Conservation (phyloP, 306 rosid species). For the Sicyos edulis region DNA sequence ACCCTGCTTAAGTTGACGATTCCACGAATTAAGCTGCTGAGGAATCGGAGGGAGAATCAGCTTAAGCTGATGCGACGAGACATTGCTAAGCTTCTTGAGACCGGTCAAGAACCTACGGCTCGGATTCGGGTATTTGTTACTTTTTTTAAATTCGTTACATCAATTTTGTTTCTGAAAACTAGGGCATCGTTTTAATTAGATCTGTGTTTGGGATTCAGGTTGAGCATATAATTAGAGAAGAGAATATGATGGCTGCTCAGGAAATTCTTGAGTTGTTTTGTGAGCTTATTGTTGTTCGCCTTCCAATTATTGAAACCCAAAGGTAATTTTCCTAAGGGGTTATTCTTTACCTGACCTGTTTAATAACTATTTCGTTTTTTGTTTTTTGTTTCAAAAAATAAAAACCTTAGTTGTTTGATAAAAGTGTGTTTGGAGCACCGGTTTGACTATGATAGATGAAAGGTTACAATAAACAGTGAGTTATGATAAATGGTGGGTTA, state of each 20-base stretch:
- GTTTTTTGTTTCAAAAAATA: too few species aligned
- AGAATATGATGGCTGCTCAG: slow-evolving; percentile 98
- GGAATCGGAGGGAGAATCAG: slow-evolving; percentile 86
- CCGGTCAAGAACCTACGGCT: slow-evolving; percentile 98
- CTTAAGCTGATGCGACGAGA: slow-evolving; percentile 89
- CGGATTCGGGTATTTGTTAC: slow-evolving; percentile 60
- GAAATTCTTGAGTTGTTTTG: slow-evolving; percentile 80
- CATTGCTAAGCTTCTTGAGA: slow-evolving; percentile 94
- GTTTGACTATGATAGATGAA: too few species aligned
- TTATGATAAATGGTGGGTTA: too few species aligned
- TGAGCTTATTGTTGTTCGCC: slow-evolving; percentile 79
- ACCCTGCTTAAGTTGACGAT: slow-evolving; percentile 80
- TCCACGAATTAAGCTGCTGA: slow-evolving; percentile 84
- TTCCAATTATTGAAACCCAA: slow-evolving; percentile 83
- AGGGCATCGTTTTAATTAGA: not conserved
- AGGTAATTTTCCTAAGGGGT: slow-evolving; percentile 35
- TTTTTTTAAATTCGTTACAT: not conserved
- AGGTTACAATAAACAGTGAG: too few species aligned
- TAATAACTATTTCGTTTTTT: too few species aligned
- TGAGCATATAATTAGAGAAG: slow-evolving; percentile 89
- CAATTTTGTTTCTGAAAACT: too few species aligned
- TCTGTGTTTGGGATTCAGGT: slow-evolving; percentile 42
- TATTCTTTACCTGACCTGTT: too few species aligned
- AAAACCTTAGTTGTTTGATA: too few species aligned
- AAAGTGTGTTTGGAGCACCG: too few species aligned